Evolutionary conservation across 257 asterid species (phyloP).

Genomic region (Cruciata laevipes): DNA sequence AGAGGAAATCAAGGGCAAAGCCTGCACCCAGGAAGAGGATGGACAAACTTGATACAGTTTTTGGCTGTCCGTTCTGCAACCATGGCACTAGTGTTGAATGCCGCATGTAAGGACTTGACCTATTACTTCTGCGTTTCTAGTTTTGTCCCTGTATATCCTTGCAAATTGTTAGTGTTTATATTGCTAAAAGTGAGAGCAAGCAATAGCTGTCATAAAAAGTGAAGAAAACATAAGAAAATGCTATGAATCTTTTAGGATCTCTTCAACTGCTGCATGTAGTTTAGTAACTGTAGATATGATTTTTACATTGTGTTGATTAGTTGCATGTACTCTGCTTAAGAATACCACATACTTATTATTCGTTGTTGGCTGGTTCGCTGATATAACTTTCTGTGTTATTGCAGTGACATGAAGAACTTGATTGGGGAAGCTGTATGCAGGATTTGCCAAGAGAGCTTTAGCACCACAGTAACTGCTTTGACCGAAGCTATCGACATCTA

Average conservation of each 20-base stretch:
- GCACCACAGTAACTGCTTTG: slow-evolving; percentile 76
- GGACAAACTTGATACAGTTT: slow-evolving; percentile 96
- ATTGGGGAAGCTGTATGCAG: slow-evolving; percentile 71
- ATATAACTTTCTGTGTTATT: slow-evolving; percentile 16
- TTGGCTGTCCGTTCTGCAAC: slow-evolving; percentile 93
- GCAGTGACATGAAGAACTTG: slow-evolving; percentile 82
- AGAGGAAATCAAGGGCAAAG: slow-evolving; percentile 93
- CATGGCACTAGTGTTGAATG: slow-evolving; percentile 93
- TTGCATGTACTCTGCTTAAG: neutral
- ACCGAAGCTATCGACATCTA: slow-evolving; percentile 84
- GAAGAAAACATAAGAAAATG: neutral
- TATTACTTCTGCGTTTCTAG: neutral
- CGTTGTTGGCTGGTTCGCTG: neutral
- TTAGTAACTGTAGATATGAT: neutral
- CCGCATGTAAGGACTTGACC: slow-evolving; percentile 45
- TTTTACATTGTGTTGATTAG: neutral
- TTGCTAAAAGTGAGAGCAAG: neutral
- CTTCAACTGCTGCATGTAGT: neutral
- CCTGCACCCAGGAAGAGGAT: slow-evolving; percentile 85
- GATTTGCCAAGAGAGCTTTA: slow-evolving; percentile 90
- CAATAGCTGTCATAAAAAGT: neutral
- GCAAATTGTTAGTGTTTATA: neutral
- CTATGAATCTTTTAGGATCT: neutral
- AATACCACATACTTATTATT: neutral
- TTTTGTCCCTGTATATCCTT: neutral